Conservation (phyloP, 1,284 basidiomycete species). For the Stereum hirsutum region DNA sequence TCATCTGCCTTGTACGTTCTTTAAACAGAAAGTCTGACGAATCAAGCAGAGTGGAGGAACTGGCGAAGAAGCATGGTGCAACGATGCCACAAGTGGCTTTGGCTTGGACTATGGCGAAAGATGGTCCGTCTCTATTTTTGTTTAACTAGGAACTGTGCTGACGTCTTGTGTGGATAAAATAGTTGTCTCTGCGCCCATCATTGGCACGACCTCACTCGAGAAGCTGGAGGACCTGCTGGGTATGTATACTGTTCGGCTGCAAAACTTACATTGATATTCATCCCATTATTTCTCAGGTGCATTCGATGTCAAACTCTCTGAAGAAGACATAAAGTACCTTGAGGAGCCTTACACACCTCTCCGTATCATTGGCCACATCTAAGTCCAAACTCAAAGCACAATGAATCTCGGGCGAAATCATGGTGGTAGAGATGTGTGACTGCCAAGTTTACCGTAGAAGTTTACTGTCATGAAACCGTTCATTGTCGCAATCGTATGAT, state of each 20-base stretch:
- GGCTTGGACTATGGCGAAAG: constrained; percentile 25
- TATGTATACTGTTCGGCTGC: constrained; percentile 5
- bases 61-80: constrained; percentile 23
- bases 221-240: constrained; percentile 23
- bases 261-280: constrained; percentile 1
- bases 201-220: constrained; percentile 24
- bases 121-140: constrained; percentile 5
- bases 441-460: too few relatives aligned
- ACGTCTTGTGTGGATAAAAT: too few relatives aligned
- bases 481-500: too few relatives aligned
- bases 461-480: too few relatives aligned
- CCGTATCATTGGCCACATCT: constrained; percentile 11
- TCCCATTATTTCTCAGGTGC: constrained; percentile 14
- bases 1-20: neutral
- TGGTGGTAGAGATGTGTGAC: too few relatives aligned
- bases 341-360: constrained; percentile 26
- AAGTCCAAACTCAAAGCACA: too few relatives aligned
- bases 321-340: constrained; percentile 34
- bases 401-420: too few relatives aligned
- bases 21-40: neutral
- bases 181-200: constrained; percentile 23
- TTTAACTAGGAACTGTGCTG: neutral
- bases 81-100: constrained; percentile 28
- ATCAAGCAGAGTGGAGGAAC: constrained; percentile 23
- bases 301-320: constrained; percentile 26